phyloP scores from a whole-genome alignment of 176 grass and related monocot species.

The Oryza nivara region DNA sequence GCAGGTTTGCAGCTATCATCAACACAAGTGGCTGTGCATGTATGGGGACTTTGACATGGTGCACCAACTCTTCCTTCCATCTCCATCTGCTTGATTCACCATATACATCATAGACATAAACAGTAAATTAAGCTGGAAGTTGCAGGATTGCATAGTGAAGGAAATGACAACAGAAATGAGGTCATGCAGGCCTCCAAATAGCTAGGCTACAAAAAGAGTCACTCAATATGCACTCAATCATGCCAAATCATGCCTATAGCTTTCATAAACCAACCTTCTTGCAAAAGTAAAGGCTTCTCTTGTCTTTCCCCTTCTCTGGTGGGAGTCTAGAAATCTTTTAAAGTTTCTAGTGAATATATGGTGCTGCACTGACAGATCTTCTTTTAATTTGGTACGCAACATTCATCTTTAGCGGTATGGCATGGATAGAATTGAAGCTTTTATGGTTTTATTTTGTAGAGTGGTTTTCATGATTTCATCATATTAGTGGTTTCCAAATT shows the following conservation, averaged over 20 bases:
- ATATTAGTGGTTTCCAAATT: neutral
- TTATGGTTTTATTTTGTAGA: neutral
- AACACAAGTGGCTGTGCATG: neutral
- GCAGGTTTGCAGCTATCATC: neutral
- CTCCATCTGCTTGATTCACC: neutral
- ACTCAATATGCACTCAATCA: neutral
- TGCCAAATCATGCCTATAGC: constrained; percentile 11
- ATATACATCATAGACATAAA: neutral
- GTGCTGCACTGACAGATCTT: neutral
- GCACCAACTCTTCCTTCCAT: neutral
- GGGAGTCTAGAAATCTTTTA: neutral
- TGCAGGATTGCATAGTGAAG: neutral
- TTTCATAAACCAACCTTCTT: constrained; percentile 12
- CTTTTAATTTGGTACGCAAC: neutral
- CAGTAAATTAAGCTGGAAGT: neutral
- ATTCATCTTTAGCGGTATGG: neutral
- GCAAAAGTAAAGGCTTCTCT: neutral
- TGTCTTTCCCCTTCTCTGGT: neutral
- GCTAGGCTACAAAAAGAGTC: neutral
- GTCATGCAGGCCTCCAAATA: neutral
- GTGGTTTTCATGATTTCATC: neutral
- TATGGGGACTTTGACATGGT: neutral
- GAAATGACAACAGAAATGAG: neutral
- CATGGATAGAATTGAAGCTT: neutral
- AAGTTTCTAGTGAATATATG: constrained; percentile 12